These are phyloP conservation scores for Geotrichum australiense DNA, from an alignment of 1,139 yeast genomes.

Conservation along the genomic window DNA sequence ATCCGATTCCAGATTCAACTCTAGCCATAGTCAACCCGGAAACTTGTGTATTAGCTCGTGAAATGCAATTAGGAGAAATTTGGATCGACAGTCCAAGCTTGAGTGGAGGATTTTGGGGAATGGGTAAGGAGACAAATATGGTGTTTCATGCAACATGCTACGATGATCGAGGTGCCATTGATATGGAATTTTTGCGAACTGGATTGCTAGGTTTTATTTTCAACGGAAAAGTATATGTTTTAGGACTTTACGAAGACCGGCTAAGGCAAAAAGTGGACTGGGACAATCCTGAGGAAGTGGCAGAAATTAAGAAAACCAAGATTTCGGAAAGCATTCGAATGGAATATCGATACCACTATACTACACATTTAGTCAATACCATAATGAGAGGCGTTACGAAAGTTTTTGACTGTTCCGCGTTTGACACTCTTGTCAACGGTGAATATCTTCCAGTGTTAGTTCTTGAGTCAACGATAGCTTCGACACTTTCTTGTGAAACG, in stretches of 20 bases:
- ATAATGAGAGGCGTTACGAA: conserved; percentile 75
- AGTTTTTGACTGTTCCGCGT: conserved; percentile 84
- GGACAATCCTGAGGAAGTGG: conserved; percentile 24
- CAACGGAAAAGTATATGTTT: conserved; percentile 77
- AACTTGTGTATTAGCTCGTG: conserved; percentile 56
- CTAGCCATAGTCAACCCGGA: conserved; percentile 94
- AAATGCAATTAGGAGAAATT: conserved; percentile 84
- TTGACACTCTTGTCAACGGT: conserved; percentile 77
- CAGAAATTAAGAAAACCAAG: conserved; percentile 5
- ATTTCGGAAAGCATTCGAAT: conserved; percentile 1
- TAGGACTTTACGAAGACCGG: conserved; percentile 89
- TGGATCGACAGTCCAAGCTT: conserved; percentile 92
- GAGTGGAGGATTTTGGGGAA: conserved; percentile 83
- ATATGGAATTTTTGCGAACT: conserved; percentile 78
- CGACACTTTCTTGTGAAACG: conserved; percentile 31
- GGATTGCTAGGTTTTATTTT: conserved; percentile 84
- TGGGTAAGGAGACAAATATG: conserved; percentile 58
- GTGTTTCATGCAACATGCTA: conserved; percentile 78
- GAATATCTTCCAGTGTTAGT: conserved; percentile 84
- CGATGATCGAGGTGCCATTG: conserved; percentile 59
- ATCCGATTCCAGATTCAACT: conserved; percentile 89
- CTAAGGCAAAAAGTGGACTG: conserved; percentile 53
- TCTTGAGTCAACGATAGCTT: conserved; percentile 74
- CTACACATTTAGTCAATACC: conserved; percentile 75
- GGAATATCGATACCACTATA: conserved; percentile 60